phyloP scores from a whole-genome alignment of 257 asterid genomes.

The Fraxinus quadrangulata region DNA sequence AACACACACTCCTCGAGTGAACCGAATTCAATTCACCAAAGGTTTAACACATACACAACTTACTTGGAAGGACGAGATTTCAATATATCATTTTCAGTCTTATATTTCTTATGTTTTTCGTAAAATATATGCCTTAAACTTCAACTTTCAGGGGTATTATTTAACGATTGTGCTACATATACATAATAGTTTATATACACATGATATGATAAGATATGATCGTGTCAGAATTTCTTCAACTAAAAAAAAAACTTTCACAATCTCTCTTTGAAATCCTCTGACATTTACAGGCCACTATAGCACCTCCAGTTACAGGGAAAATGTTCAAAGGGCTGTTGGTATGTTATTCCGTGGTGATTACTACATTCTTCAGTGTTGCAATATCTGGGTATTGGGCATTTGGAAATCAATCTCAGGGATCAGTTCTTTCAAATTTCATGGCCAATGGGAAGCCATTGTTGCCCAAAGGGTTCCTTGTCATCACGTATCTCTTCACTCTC shows the following conservation, averaged over 20 bases:
- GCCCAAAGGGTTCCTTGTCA: constrained; percentile 59
- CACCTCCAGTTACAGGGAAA: constrained; percentile 70
- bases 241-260: too few species aligned
- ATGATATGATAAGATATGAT: too few species aligned
- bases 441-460: constrained; percentile 43
- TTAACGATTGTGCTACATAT: too few species aligned
- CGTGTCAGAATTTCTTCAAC: too few species aligned
- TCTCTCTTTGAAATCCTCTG: too few species aligned
- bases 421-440: constrained; percentile 61
- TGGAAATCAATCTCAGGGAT: constrained; percentile 54
- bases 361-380: constrained; percentile 64
- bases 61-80: not conserved
- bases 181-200: too few species aligned
- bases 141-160: not conserved
- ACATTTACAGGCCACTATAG: constrained; percentile 60
- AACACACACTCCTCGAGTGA: not conserved
- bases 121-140: too few species aligned
- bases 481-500: constrained; percentile 52
- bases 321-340: constrained; percentile 71
- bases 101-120: too few species aligned
- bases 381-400: constrained; percentile 86
- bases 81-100: too few species aligned
- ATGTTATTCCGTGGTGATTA: constrained; percentile 56
- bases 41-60: not conserved
- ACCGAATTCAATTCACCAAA: not conserved